Evolutionary conservation across 768 basidiomycete genomes (phyloP).

Genomic region (Phallus indusiatus): DNA sequence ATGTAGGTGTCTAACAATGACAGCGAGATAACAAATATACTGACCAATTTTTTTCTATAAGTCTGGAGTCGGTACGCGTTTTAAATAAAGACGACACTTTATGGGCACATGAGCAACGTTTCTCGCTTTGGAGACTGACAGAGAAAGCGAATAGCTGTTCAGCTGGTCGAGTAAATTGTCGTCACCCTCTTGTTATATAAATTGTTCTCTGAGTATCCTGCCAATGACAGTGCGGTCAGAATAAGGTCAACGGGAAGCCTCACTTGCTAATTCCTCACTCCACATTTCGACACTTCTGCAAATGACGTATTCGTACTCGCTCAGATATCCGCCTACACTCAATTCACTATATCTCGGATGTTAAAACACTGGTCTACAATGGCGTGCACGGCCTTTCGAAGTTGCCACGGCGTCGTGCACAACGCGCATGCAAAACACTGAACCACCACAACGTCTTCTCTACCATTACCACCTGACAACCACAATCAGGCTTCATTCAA

Average conservation of each 20-base stretch:
- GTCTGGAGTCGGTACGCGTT: no score
- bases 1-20: constrained; percentile 50
- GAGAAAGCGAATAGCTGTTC: constrained; percentile 75
- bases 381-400: constrained; percentile 65
- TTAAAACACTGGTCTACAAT: no score
- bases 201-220: not conserved
- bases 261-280: constrained; percentile 63
- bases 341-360: constrained; percentile 79
- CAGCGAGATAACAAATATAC: no score
- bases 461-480: no score
- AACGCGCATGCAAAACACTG: no score
- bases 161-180: constrained; percentile 67
- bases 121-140: constrained; percentile 65
- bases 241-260: constrained; percentile 90
- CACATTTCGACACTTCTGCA: constrained; percentile 69
- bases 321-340: constrained; percentile 67
- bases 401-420: constrained; percentile 10
- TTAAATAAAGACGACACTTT: constrained; percentile 54
- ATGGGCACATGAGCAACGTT: constrained; percentile 82
- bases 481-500: no score
- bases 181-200: not conserved
- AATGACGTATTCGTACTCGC: constrained; percentile 89
- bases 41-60: no score
- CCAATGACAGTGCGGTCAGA: constrained; percentile 81
- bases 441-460: no score